phyloP scores from a whole-genome alignment of 306 rosid species.

The Vachellia pachyceras region DNA sequence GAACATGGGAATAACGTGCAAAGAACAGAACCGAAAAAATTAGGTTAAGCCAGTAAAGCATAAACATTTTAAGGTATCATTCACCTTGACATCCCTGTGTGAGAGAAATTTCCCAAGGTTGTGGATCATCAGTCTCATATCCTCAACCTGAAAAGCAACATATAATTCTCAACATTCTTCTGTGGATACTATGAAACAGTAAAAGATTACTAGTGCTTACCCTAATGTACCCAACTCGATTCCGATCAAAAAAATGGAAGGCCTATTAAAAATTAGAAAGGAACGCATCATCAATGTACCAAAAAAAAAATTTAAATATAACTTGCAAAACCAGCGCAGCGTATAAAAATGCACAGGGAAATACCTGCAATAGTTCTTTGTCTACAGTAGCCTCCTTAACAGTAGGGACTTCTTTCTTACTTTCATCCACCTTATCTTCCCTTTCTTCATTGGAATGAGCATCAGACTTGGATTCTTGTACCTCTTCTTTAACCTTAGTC shows the following conservation, averaged over 20 bases:
- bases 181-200: slow-evolving; percentile 13
- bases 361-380: slow-evolving; percentile 85
- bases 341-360: slow-evolving; percentile 15
- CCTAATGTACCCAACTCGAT: slow-evolving; percentile 81
- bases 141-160: slow-evolving; percentile 79
- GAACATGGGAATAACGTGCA: not conserved
- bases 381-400: slow-evolving; percentile 64
- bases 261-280: slow-evolving; percentile 65
- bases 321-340: not conserved
- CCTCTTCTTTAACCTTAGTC: slow-evolving; percentile 49
- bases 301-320: not conserved
- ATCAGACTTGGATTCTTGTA: slow-evolving; percentile 49
- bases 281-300: slow-evolving; percentile 19
- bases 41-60: not conserved
- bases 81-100: slow-evolving; percentile 94
- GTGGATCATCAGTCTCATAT: slow-evolving; percentile 82
- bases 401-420: slow-evolving; percentile 55
- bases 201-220: slow-evolving; percentile 42
- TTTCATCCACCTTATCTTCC: slow-evolving; percentile 54
- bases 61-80: slow-evolving; percentile 6
- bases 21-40: not conserved
- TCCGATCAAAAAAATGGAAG: slow-evolving; percentile 88
- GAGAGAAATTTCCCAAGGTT: slow-evolving; percentile 92
- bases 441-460: slow-evolving; percentile 45
- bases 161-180: slow-evolving; percentile 22